A percentile compares a stretch with the other conserved stretches of the same genome.
These are phyloP conservation scores for Daedaleopsis nitida DNA, from an alignment of 768 basidiomycete species.

Conservation along the genomic window DNA sequence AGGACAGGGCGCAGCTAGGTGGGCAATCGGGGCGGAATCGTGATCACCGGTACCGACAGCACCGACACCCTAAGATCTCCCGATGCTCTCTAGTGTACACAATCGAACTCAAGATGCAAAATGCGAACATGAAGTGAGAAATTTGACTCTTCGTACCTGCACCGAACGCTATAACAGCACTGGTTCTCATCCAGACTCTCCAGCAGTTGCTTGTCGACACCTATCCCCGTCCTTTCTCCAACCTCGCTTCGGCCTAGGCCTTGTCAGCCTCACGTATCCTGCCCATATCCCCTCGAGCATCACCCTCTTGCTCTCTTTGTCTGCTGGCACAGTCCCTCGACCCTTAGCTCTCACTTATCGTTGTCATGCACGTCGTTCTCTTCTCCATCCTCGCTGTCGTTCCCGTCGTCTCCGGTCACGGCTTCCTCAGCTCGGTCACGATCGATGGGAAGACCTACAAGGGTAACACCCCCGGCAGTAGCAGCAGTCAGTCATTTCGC, in stretches of 20 bases:
- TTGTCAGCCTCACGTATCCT: background rate
- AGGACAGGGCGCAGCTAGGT: background rate
- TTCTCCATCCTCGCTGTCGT: constrained; percentile 19
- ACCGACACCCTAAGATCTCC: background rate
- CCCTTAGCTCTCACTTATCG: background rate
- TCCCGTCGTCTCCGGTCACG: constrained; percentile 35
- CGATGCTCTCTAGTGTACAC: background rate
- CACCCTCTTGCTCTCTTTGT: background rate
- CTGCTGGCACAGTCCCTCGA: background rate
- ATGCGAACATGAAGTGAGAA: background rate
- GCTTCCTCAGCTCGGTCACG: constrained; percentile 39
- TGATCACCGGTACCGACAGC: background rate
- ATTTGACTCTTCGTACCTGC: background rate
- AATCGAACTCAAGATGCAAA: background rate
- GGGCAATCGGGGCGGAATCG: background rate
- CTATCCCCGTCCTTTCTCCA: background rate
- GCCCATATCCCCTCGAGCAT: background rate
- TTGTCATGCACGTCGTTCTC: constrained; percentile 1
- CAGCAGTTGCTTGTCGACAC: background rate
- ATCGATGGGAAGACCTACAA: constrained; percentile 46
- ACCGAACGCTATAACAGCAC: background rate
- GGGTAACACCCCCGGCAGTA: constrained; percentile 44
- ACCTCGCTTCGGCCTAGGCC: background rate
- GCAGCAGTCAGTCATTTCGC: constrained; percentile 22
- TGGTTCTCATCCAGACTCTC: background rate